Evolutionary conservation across 768 basidiomycete species (phyloP), one percentile per base, ranked within the genome.

Genomic region (Lactarius deliciosus): DNA sequence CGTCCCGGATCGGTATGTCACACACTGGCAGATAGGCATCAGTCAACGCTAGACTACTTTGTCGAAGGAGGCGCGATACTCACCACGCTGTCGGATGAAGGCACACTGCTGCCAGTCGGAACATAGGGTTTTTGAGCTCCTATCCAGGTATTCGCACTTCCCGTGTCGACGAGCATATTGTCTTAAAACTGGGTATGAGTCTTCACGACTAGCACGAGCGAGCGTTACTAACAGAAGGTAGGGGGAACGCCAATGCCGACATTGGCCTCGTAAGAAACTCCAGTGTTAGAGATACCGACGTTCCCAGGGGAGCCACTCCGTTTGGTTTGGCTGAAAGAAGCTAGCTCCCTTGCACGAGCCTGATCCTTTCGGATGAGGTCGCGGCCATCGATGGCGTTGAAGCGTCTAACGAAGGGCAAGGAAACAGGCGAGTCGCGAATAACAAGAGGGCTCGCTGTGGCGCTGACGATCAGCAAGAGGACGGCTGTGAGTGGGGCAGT

Each of bases 311-410:
- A 70, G 69, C 65, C 71, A 16, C 62, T 71, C 72, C 65, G 70
- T 66, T 76, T 79, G 10, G 79, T 78, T 38, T 76, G 73, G 22
- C 36, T 20, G 47, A 3, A 15, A 9, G 5, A 25, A 34, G 77
- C 79, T 60, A 88, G 69, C 36, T 76, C 74, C 65, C 77, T 71
- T 20, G 82, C 82, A 68, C 86, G 81, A 40, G 79, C 77, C 65
- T 81, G 79, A 72, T 88, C 87, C 64, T 78, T 79, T 54, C 78
- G 74, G 28, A 87, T 63, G 56, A 89, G 74, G 64, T 83, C 83
- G 66, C 76, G 75, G 15, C 80, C 69, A 69, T 83, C 82, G 18
- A 78, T 83, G 67, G 79, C 66, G 75, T 87, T 86, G 72, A 86
- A 70, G 65, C 78, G 77, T 73, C 82, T 82, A n/a, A 83, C 81